phyloP scores from a whole-genome alignment of 345 rosid species.

The Sisymbrium altissimum region DNA sequence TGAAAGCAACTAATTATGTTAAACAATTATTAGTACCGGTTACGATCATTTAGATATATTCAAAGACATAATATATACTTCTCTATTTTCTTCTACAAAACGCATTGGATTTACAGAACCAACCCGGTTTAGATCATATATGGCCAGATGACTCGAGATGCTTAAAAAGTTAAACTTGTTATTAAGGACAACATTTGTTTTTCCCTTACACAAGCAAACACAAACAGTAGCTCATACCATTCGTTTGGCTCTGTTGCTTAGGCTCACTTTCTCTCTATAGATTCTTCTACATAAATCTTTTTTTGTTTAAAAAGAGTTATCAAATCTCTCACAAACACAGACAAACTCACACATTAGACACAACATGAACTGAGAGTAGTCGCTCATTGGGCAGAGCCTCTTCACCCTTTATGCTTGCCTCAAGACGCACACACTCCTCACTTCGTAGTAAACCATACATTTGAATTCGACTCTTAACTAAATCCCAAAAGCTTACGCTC shows the following conservation, averaged over 20 bases:
- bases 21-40: background rate
- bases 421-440: conserved; percentile 8
- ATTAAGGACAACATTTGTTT: background rate
- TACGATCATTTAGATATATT: background rate
- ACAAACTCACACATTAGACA: conserved; percentile 33
- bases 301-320: conserved; percentile 24
- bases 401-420: conserved; percentile 28
- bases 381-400: conserved; percentile 29
- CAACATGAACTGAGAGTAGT: conserved; percentile 9
- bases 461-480: conserved; percentile 26
- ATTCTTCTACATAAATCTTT: conserved; percentile 26
- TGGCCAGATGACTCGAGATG: background rate
- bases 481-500: conserved; percentile 39
- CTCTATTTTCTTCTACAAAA: background rate
- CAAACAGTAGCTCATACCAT: conserved; percentile 13
- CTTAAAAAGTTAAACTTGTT: background rate
- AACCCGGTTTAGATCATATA: background rate
- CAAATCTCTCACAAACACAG: conserved; percentile 29
- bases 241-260: conserved; percentile 5
- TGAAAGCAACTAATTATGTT: background rate
- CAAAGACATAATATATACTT: background rate
- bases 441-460: conserved; percentile 26
- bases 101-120: background rate
- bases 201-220: conserved; percentile 17
- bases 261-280: conserved; percentile 4